phyloP scores from a whole-genome alignment of 106 monocot genomes.

The Platanthera guangdongensis region DNA sequence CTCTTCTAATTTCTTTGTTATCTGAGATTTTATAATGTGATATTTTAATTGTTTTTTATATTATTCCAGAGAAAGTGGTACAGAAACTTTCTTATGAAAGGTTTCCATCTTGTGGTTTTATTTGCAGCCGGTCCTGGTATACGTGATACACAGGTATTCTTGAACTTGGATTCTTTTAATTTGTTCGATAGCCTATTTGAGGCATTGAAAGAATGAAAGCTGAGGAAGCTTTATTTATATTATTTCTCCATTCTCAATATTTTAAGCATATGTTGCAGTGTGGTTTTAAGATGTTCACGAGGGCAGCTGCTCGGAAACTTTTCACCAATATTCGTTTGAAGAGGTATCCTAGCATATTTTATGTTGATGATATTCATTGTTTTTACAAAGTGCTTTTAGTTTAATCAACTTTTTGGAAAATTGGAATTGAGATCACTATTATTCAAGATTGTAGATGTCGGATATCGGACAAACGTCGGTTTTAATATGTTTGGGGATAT shows the following conservation, averaged over 20 bases:
- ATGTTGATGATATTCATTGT: background rate
- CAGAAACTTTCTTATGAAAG: slow-evolving; percentile 95
- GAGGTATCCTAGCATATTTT: slow-evolving; percentile 36
- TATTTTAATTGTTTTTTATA: slow-evolving; percentile 6
- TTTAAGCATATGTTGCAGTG: slow-evolving; percentile 47
- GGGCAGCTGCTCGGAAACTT: slow-evolving; percentile 79
- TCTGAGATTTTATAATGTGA: background rate
- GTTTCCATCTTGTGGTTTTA: slow-evolving; percentile 91
- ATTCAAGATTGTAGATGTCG: too few species aligned
- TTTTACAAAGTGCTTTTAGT: background rate
- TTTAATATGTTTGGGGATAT: too few species aligned
- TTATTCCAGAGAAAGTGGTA: slow-evolving; percentile 90
- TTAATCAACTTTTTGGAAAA: background rate
- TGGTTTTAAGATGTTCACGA: slow-evolving; percentile 99
- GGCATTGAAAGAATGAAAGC: background rate
- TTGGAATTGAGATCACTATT: background rate
- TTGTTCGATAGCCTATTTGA: background rate
- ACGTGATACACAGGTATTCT: slow-evolving; percentile 82
- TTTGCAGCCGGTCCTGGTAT: slow-evolving; percentile 92
- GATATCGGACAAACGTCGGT: too few species aligned
- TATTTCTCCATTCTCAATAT: background rate
- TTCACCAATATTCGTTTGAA: slow-evolving; percentile 89
- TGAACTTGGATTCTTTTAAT: background rate
- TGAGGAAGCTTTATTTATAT: background rate
- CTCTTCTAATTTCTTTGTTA: background rate